Conservation (phyloP, 441 rosid genomes). For the Gossypium gossypioides region DNA sequence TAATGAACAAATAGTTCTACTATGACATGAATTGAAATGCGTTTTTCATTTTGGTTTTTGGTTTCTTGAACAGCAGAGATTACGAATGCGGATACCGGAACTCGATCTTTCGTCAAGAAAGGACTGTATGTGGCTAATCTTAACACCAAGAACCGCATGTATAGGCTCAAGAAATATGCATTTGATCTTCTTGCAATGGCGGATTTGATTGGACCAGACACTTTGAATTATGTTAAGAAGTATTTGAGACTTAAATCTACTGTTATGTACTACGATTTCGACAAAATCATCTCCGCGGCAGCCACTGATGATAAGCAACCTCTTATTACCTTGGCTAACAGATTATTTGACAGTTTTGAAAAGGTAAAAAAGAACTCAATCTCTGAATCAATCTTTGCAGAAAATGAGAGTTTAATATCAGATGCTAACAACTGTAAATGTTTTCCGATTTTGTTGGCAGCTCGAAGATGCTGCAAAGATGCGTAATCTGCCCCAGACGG, state of each 20-base stretch:
- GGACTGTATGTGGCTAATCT: slow-evolving; percentile 60
- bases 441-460: slow-evolving; percentile 23
- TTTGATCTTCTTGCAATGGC: slow-evolving; percentile 81
- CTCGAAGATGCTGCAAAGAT: slow-evolving; percentile 62
- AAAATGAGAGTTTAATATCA: not conserved
- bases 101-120: slow-evolving; percentile 58
- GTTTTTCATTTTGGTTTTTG: not conserved
- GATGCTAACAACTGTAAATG: not conserved
- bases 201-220: slow-evolving; percentile 73
- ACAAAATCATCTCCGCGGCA: slow-evolving; percentile 67
- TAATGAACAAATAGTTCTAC: not conserved
- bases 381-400: not conserved
- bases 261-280: slow-evolving; percentile 67
- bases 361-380: slow-evolving; percentile 32
- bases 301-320: slow-evolving; percentile 48
- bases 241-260: slow-evolving; percentile 74
- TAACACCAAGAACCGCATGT: slow-evolving; percentile 47
- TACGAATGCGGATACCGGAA: slow-evolving; percentile 63
- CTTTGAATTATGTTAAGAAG: slow-evolving; percentile 63
- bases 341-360: slow-evolving; percentile 69
- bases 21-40: not conserved
- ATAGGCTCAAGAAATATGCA: slow-evolving; percentile 60
- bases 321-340: slow-evolving; percentile 65
- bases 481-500: slow-evolving; percentile 44
- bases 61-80: slow-evolving; percentile 31